Evolutionary conservation across 495 filamentous ascomycete genomes (phyloP).

Genomic region (Mytilinidion resinicola): DNA sequence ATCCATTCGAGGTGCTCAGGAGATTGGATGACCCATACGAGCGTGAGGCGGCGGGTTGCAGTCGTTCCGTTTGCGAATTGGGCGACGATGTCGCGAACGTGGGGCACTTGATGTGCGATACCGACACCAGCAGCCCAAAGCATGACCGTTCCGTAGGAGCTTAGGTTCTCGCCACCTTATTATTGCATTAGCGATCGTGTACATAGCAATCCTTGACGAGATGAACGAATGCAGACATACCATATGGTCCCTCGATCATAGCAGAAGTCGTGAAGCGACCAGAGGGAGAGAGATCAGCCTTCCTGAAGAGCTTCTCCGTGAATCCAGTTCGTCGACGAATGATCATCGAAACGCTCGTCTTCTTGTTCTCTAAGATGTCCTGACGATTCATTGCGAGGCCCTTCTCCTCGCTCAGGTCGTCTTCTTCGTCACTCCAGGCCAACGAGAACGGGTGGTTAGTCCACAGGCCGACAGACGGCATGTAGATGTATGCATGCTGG

Average conservation of each 20-base stretch:
- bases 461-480: slow-evolving; percentile 67
- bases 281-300: slow-evolving; percentile 41
- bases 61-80: slow-evolving; percentile 66
- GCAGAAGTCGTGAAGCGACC: slow-evolving; percentile 49
- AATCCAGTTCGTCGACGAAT: slow-evolving; percentile 82
- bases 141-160: slow-evolving; percentile 84
- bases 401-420: slow-evolving; percentile 33
- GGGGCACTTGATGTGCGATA: slow-evolving; percentile 92
- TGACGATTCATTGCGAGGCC: slow-evolving; percentile 33
- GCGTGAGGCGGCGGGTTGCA: slow-evolving; percentile 70
- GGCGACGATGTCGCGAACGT: slow-evolving; percentile 70
- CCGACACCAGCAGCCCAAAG: slow-evolving; percentile 89
- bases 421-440: slow-evolving; percentile 64
- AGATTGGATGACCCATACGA: slow-evolving; percentile 89
- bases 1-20: slow-evolving; percentile 89
- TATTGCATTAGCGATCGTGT: slow-evolving; percentile 16
- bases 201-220: neutral
- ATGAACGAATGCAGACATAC: slow-evolving; percentile 27
- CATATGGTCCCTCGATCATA: slow-evolving; percentile 83
- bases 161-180: slow-evolving; percentile 65
- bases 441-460: slow-evolving; percentile 92
- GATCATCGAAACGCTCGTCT: slow-evolving; percentile 65
- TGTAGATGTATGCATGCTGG: slow-evolving; percentile 83
- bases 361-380: slow-evolving; percentile 32
- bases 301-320: slow-evolving; percentile 73